A percentile compares a stretch with the other conserved stretches of the same genome.
phyloP scores from a whole-genome alignment of 169 alveolate genomes.

The Nephromyces sp. region DNA sequence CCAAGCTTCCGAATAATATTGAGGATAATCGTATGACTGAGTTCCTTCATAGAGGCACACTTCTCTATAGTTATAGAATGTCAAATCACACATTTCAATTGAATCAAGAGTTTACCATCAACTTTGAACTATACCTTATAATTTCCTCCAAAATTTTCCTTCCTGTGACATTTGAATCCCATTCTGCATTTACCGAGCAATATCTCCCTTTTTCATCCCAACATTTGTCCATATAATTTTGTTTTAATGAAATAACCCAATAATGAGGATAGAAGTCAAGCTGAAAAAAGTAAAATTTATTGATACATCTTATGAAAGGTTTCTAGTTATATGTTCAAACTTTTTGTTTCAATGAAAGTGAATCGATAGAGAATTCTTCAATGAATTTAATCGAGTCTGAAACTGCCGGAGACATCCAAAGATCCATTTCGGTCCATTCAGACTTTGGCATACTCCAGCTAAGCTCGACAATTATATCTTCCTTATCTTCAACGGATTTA shows the following conservation, averaged over 20 bases:
- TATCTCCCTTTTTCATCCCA: constrained; percentile 1
- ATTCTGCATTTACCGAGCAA: constrained; percentile 18
- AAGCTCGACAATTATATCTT: constrained; percentile 7
- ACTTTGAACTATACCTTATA: constrained; percentile 1
- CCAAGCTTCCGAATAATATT: constrained; percentile 2
- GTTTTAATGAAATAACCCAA: constrained; percentile 12
- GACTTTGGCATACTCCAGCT: constrained; percentile 16
- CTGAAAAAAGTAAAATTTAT: background rate
- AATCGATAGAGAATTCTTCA: constrained; percentile 3
- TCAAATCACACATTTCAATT: background rate
- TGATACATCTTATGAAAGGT: no score
- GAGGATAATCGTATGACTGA: background rate
- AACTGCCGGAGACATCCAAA: constrained; percentile 8
- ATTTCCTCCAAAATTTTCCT: constrained; percentile 5
- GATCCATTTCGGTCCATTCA: background rate
- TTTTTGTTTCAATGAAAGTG: constrained; percentile 12
- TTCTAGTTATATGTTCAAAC: background rate
- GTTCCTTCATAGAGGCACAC: constrained; percentile 21
- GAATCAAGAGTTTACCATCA: background rate
- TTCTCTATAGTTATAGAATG: background rate
- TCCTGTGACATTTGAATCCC: constrained; percentile 3
- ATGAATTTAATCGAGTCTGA: constrained; percentile 2
- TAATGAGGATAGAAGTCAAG: constrained; percentile 19
- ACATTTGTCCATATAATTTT: constrained; percentile 9
- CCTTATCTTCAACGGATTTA: background rate